A percentile compares a stretch with the other conserved stretches of the same genome.
Conservation (phyloP, 179 eudicot genomes). For the Carnegiea gigantea region DNA sequence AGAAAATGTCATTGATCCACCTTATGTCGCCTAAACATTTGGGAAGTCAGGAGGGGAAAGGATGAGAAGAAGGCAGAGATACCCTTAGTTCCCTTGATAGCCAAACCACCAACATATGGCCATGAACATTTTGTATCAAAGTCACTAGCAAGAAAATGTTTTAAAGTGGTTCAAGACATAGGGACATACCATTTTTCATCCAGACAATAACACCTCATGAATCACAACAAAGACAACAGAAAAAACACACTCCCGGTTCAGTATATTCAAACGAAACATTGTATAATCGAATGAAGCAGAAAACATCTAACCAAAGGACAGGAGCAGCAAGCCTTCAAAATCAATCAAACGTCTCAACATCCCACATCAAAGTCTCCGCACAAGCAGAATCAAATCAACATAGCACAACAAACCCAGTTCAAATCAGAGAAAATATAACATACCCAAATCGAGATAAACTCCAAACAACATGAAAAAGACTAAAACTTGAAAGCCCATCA, state of each 20-base stretch:
- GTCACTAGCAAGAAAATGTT: background rate
- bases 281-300: background rate
- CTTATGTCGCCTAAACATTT: background rate
- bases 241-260: background rate
- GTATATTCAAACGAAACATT: background rate
- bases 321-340: background rate
- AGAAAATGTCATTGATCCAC: background rate
- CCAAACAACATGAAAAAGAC: slow-evolving; percentile 1
- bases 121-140: background rate
- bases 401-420: slow-evolving; percentile 17
- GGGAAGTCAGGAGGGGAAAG: background rate
- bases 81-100: background rate
- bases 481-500: background rate
- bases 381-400: slow-evolving; percentile 4
- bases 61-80: background rate
- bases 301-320: slow-evolving; percentile 4
- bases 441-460: background rate
- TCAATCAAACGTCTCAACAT: background rate
- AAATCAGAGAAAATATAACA: slow-evolving; percentile 1
- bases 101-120: background rate
- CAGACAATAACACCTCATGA: background rate
- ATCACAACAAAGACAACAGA: slow-evolving; percentile 6
- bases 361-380: slow-evolving; percentile 10
- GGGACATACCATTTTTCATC: background rate
- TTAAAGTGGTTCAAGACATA: background rate